These are phyloP conservation scores for Betula pendula DNA, from an alignment of 306 rosid genomes.

Conservation along the genomic window DNA sequence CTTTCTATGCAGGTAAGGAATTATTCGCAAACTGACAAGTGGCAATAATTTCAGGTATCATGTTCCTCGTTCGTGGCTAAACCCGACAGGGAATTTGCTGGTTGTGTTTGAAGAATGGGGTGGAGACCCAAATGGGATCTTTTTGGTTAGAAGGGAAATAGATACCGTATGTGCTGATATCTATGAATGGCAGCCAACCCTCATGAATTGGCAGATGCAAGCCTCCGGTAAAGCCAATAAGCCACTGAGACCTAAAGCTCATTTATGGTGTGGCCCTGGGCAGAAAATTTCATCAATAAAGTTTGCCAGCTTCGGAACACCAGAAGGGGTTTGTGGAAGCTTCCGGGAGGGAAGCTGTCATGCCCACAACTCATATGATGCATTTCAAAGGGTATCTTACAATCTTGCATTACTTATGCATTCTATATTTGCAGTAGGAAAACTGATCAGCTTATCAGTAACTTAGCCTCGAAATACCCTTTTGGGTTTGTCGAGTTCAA, in stretches of 20 bases:
- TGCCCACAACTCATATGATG: slow-evolving; percentile 85
- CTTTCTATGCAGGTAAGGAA: slow-evolving; percentile 18
- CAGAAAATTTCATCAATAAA: slow-evolving; percentile 85
- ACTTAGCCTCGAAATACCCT: background rate
- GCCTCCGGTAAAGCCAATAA: slow-evolving; percentile 66
- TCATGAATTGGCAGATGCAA: slow-evolving; percentile 75
- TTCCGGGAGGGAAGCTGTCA: slow-evolving; percentile 86
- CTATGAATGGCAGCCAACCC: slow-evolving; percentile 96
- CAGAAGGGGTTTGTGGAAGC: slow-evolving; percentile 83
- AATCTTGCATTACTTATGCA: slow-evolving; percentile 6
- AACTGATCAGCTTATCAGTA: background rate
- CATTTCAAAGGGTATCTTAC: slow-evolving; percentile 68
- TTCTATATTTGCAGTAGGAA: background rate
- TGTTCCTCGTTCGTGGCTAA: slow-evolving; percentile 92
- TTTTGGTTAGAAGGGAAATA: slow-evolving; percentile 79
- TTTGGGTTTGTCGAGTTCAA: background rate
- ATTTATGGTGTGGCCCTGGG: slow-evolving; percentile 77
- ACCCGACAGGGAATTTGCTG: slow-evolving; percentile 80
- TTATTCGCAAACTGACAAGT: slow-evolving; percentile 21
- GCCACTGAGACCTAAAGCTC: slow-evolving; percentile 82
- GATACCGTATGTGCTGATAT: slow-evolving; percentile 84
- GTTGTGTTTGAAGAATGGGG: slow-evolving; percentile 89
- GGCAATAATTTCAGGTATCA: slow-evolving; percentile 74
- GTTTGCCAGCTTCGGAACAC: slow-evolving; percentile 96
- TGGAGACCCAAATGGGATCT: slow-evolving; percentile 87